Evolutionary conservation across 106 monocot genomes (phyloP).

Genomic region (Acanthochlamys bracteata): DNA sequence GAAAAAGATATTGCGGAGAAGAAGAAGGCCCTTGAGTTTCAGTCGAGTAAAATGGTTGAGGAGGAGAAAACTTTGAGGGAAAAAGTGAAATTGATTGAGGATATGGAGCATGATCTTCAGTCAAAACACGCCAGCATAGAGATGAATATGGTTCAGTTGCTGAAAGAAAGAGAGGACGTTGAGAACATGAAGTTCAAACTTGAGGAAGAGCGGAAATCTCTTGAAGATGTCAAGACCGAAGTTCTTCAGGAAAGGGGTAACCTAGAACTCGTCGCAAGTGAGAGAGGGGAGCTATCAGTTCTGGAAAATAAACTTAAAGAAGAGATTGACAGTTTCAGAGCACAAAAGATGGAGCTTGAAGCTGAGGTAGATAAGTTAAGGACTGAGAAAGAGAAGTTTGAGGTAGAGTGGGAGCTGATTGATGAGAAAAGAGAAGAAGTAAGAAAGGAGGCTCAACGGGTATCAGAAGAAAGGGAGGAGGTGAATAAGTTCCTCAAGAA

Average conservation of each 20-base stretch:
- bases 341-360: constrained; percentile 53
- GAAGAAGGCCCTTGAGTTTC: constrained; percentile 24
- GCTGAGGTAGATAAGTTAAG: constrained; percentile 47
- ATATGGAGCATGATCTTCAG: constrained; percentile 39
- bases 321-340: constrained; percentile 81
- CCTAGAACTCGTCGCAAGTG: constrained; percentile 36
- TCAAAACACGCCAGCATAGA: constrained; percentile 21
- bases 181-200: constrained; percentile 35
- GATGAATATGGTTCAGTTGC: constrained; percentile 24
- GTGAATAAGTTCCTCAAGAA: constrained; percentile 47
- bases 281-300: constrained; percentile 53
- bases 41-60: constrained; percentile 25
- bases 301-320: constrained; percentile 78
- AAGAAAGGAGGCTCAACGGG: constrained; percentile 43
- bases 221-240: constrained; percentile 50
- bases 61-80: constrained; percentile 31
- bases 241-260: constrained; percentile 37
- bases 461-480: constrained; percentile 54
- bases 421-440: constrained; percentile 79
- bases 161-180: constrained; percentile 45
- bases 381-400: constrained; percentile 89
- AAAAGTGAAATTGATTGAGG: constrained; percentile 39
- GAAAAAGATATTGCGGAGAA: constrained; percentile 28
- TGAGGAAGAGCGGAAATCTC: constrained; percentile 30
- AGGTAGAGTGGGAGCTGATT: constrained; percentile 82